Evolutionary conservation across 192 early-diverging fungal species (phyloP).

Genomic region (Globomyces pollinis-pini): DNA sequence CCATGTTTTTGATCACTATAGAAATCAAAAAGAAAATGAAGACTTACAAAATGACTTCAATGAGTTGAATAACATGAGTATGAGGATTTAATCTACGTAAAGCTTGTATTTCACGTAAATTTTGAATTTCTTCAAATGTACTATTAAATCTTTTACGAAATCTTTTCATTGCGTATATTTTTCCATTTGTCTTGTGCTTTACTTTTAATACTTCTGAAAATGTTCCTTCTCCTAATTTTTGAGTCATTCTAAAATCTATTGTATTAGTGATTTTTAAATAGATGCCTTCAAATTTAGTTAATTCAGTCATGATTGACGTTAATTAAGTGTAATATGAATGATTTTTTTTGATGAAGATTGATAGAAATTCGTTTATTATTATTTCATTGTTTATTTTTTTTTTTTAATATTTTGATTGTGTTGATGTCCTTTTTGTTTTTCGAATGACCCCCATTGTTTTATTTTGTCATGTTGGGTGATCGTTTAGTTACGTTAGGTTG

Average conservation of each 20-base stretch:
- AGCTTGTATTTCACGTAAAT: slow-evolving; percentile 54
- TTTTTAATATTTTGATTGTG: too few relatives aligned
- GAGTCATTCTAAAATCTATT: slow-evolving; percentile 46
- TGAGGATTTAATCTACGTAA: slow-evolving; percentile 47
- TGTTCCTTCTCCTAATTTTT: slow-evolving; percentile 58
- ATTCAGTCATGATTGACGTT: slow-evolving; percentile 12
- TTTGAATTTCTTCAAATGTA: slow-evolving; percentile 48
- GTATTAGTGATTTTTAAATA: background rate
- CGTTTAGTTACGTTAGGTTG: too few relatives aligned
- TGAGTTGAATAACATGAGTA: slow-evolving; percentile 41
- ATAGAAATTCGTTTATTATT: too few relatives aligned
- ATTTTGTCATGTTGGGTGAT: too few relatives aligned
- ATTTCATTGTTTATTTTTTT: too few relatives aligned
- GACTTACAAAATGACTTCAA: slow-evolving; percentile 49
- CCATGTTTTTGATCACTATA: slow-evolving; percentile 49
- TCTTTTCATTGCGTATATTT: slow-evolving; percentile 55
- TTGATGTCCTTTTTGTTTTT: too few relatives aligned
- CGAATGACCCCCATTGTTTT: too few relatives aligned
- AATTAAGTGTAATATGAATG: too few relatives aligned
- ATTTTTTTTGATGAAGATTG: too few relatives aligned
- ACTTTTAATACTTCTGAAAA: slow-evolving; percentile 60
- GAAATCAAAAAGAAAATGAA: too few relatives aligned
- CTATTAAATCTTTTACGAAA: slow-evolving; percentile 53
- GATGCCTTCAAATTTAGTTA: slow-evolving; percentile 14
- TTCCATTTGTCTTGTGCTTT: slow-evolving; percentile 50